Base-by-base conservation (phyloP, 2,329 filamentous ascomycete species). In the Nemania sp. region DNA sequence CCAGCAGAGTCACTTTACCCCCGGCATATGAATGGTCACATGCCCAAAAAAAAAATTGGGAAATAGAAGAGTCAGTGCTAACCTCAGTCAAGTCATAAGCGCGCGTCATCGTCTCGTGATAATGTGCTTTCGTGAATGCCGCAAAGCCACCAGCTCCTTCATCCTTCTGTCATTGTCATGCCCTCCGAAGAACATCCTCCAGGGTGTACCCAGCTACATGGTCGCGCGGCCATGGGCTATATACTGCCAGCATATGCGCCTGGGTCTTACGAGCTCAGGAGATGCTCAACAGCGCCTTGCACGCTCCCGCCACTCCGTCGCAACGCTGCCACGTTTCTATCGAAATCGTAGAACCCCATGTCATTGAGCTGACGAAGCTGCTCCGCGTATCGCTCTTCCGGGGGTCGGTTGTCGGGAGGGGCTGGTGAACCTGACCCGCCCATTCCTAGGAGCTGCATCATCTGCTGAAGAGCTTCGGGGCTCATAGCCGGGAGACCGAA, bases 301-400 rank as follows among this genome's bases (percentile, higher is more conserved):
- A 98, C 96, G 78, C 93, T 98, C 11, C 96, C 96, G 8, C 96
- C 96, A 68, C 93, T 93, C 75, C 95, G 88, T 79, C 95, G 87
- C 76, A 99, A 82, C 5, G 96, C 96, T 64, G 92, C 90, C 35
- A 99, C 89, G 74, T 99, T 99, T 73, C 92, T 85, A 60, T 99
- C 95, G 77, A 98, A 99, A 77, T 99, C 94, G 78, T 90, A 97
- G 82, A 99, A 99, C 2, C 96, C 96, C 96, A 99, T 99, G 73
- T 98, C 96, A 79, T 99, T 99, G 70, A 99, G 83, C 82, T 98
- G 83, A 68, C 93, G 87, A 57, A 99, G 84, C 81, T 99, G 95
- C 35, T 93, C 90, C 2, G 92, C 94, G 75, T 97, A 99, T 67
- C 93, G 86, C 81, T 98, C 96, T 84, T 99, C 96, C 0, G 96